Base-by-base conservation (phyloP, 257 asterid genomes). In the Fraxinus excelsior region DNA sequence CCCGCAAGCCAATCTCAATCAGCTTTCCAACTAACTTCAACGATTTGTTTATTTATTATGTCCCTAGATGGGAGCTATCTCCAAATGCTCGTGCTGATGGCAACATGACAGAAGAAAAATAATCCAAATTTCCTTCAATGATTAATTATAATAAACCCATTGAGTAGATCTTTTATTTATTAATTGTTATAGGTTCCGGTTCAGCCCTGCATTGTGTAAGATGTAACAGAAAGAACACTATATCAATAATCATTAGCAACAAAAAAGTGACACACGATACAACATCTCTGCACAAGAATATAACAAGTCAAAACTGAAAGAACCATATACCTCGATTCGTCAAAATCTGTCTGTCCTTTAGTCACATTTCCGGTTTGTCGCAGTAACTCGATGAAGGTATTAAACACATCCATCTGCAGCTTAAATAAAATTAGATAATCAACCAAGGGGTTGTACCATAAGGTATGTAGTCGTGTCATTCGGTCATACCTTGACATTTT, bases 361-460 rank as follows among this genome's bases (percentile, higher is more conserved):
- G 97, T 91, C 77, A 93, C 93, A 82, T 91, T 93, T 79, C 97
- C 99, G 28, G 99, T 96, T 86, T 96, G 98, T 78, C 96, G 91
- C 75, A 96, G 85, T 82, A 96, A 84, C 90, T 93, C 99, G 70
- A 90, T 91, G 87, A 96, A 96, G 23, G 99, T 90, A 84, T 83
- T 96, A 80, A 96, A 93, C 82, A 96, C 88, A 75, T 96, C 99
- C 97, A 96, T 96, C 99, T 96, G 96, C 88, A 85, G 80, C 38
- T 83, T 38, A 58, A 3, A 74, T 31, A 11, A 79, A 26, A 62
- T 76, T 56, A 70, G 82, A 85, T 35, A 77, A 79, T 60, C 60
- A 77, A 73, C 23, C 65, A 32, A 44, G 37, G 51, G 56, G 66
- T 37, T 49, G 13, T 72, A 35, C 73, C 40, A 12, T 7, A 67